Base-by-base conservation (phyloP, 495 filamentous ascomycete genomes). In the Neurospora hispaniola region DNA sequence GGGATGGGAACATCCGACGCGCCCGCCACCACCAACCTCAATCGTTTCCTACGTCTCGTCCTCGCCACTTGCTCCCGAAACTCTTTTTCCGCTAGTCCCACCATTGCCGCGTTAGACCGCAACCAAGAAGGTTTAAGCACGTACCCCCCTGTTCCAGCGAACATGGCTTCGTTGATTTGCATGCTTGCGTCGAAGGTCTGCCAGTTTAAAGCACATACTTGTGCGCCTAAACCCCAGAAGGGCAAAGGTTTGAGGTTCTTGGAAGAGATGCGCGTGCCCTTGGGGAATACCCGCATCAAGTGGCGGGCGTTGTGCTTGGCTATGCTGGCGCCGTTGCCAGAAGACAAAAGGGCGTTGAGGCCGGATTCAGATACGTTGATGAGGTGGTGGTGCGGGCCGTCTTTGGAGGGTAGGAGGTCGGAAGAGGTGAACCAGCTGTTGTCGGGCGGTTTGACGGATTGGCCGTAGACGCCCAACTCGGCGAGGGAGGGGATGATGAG, bases 201-300 rank as follows among this genome's bases (percentile, higher is more conserved):
- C 86, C 86, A 89, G 75, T 88, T 88, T 71, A 88, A 80, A 12
- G 87, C 87, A 75, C 82, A 85, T 38, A 89, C 85, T 76, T 89
- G 87, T 0, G 85, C 85, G 4, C 86, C 87, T 31, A 88, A 38
- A 0, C 79, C 85, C 87, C 87, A 89, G 76, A 86, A 88, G 5
- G 81, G 80, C 0, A 84, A 77, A 0, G 84, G 87, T 23, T 81
- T 80, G 3, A 89, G 81, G 70, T 89, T 89, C 14, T 79, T 79
- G 3, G 86, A 88, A 1, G 85, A 85, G 75, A 89, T 87, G 59
- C 87, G 83, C 4, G 85, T 86, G 18, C 86, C 87, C 72, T 88
- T 89, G 54, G 87, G 87, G 73, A 80, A 89, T 1, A 88, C 86
- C 14, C 86, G 84, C 86, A 88, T 88, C 2, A 88, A 80, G 62